These are phyloP conservation scores for Amanita jacksonii DNA, from an alignment of 768 basidiomycete species.

Conservation along the genomic window DNA sequence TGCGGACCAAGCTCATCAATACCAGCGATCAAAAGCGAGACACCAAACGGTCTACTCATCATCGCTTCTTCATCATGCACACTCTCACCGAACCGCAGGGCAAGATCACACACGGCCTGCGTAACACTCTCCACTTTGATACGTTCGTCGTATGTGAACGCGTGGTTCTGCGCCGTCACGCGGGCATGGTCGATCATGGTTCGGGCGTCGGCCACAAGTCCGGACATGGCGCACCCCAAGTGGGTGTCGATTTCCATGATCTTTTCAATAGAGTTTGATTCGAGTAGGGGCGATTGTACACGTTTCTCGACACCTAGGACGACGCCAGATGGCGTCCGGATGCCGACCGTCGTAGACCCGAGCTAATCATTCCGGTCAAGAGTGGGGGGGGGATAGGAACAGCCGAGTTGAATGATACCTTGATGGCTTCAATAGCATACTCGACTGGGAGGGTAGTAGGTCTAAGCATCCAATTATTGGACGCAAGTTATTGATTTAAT, in stretches of 20 bases:
- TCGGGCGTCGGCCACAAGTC: conserved; percentile 92
- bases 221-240: conserved; percentile 97
- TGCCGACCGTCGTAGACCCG: conserved; percentile 95
- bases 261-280: conserved; percentile 95
- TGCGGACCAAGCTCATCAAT: conserved; percentile 94
- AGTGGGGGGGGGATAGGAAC: background rate
- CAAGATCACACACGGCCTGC: conserved; percentile 96
- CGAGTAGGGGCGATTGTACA: conserved; percentile 92
- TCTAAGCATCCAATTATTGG: no score
- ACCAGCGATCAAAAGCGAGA: conserved; percentile 95
- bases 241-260: conserved; percentile 99
- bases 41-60: conserved; percentile 99
- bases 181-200: conserved; percentile 99
- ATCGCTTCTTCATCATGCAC: conserved; percentile 98
- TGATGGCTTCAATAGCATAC: conserved; percentile 99
- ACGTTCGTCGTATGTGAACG: conserved; percentile 92
- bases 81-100: conserved; percentile 95
- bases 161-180: conserved; percentile 91
- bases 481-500: conserved; percentile 4
- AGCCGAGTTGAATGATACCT: conserved; percentile 36
- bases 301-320: conserved; percentile 97
- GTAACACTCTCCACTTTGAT: conserved; percentile 98
- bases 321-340: conserved; percentile 83
- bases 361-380: conserved; percentile 47
- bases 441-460: no score